A percentile compares a stretch with the other conserved stretches of the same genome.
Conservation (phyloP, 805 yeast species). For the Lipomyces sp. region DNA sequence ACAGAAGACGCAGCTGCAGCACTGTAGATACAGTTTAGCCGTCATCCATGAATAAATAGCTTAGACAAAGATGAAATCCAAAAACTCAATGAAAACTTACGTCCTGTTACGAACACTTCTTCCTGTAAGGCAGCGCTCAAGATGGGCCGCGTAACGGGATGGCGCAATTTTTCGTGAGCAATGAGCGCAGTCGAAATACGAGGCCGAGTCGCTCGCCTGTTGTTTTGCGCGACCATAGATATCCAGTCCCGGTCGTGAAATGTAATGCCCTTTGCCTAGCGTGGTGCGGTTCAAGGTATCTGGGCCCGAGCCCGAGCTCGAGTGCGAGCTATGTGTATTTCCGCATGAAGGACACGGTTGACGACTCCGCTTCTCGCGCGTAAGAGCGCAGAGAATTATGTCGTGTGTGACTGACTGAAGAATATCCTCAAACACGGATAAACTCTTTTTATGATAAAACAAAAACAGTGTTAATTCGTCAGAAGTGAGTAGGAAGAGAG, state of each 20-base stretch:
- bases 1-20: conserved; percentile 14
- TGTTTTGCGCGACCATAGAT: conserved; percentile 42
- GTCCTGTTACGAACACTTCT: conserved; percentile 36
- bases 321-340: conserved; percentile 22
- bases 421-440: conserved; percentile 25
- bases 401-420: conserved; percentile 29
- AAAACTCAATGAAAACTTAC: conserved; percentile 10
- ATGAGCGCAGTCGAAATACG: conserved; percentile 71
- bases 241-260: conserved; percentile 39
- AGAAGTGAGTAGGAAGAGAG: too few species aligned
- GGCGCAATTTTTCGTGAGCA: conserved; percentile 89
- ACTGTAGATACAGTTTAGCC: not conserved
- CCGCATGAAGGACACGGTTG: conserved; percentile 28
- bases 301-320: conserved; percentile 1
- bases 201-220: conserved; percentile 44
- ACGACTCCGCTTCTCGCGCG: conserved; percentile 27
- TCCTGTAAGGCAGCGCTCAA: conserved; percentile 84
- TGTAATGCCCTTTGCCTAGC: conserved; percentile 20
- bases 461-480: too few species aligned
- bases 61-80: not conserved
- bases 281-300: not conserved
- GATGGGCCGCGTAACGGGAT: conserved; percentile 86
- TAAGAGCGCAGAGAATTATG: conserved; percentile 21
- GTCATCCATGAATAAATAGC: not conserved
- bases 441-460: too few species aligned